Evolutionary conservation across 2,329 filamentous ascomycete species (phyloP).

Genomic region (Rhytidhysteron rufulum): DNA sequence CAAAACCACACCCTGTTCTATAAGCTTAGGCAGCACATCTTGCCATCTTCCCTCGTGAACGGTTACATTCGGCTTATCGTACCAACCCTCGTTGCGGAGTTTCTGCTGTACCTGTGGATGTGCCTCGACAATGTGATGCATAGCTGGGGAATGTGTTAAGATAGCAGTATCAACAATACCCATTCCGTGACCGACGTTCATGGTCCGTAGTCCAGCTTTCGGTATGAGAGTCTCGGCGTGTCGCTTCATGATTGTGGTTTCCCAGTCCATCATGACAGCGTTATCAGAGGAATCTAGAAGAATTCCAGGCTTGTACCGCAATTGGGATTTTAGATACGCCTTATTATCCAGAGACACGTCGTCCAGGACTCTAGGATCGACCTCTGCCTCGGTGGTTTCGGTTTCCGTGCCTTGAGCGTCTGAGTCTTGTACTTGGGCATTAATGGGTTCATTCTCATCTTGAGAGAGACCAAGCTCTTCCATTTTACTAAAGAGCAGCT

Average conservation of each 20-base stretch:
- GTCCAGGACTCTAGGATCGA: slow-evolving; percentile 23
- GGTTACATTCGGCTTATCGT: slow-evolving; percentile 54
- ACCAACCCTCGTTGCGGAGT: slow-evolving; percentile 64
- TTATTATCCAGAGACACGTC: slow-evolving; percentile 38
- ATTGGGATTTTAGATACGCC: slow-evolving; percentile 31
- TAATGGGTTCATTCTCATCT: slow-evolving; percentile 18
- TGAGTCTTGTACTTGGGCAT: slow-evolving; percentile 17
- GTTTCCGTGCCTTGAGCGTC: slow-evolving; percentile 30
- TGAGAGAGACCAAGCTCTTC: slow-evolving; percentile 27
- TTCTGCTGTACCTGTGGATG: slow-evolving; percentile 72
- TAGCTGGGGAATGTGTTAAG: slow-evolving; percentile 60
- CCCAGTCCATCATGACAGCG: slow-evolving; percentile 93
- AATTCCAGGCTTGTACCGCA: slow-evolving; percentile 30
- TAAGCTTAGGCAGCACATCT: slow-evolving; percentile 66
- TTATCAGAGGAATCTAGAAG: slow-evolving; percentile 73
- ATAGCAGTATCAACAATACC: slow-evolving; percentile 81
- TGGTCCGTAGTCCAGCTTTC: slow-evolving; percentile 60
- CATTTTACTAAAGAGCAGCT: slow-evolving; percentile 32
- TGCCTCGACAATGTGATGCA: slow-evolving; percentile 83
- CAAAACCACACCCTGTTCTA: slow-evolving; percentile 66
- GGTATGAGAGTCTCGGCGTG: slow-evolving; percentile 67
- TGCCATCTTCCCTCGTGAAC: slow-evolving; percentile 78
- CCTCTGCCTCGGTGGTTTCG: slow-evolving; percentile 7
- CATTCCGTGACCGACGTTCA: slow-evolving; percentile 90
- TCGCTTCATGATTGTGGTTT: slow-evolving; percentile 77